Percentiles rank a stretch among this genome's conserved stretches.
These are phyloP conservation scores for Backusella liffmaniae DNA, from an alignment of 192 early-diverging fungal species.

Conservation along the genomic window DNA sequence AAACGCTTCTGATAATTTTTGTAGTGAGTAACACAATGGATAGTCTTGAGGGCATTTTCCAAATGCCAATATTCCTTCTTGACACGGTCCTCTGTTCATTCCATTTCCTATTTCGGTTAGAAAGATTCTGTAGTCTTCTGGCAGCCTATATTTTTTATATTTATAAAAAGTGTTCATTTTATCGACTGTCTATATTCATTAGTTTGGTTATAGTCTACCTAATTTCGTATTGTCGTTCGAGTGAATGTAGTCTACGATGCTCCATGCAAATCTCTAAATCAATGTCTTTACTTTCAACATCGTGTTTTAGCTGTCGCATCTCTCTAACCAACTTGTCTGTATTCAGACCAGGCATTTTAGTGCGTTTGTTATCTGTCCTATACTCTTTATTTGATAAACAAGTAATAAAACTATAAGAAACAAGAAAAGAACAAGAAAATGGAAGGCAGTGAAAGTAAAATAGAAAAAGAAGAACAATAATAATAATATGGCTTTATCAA, in stretches of 20 bases:
- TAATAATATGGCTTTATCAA: background rate
- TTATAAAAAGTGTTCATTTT: background rate
- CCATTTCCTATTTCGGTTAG: background rate
- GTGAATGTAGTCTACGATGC: background rate
- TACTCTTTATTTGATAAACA: background rate
- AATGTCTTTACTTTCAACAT: constrained; percentile 3
- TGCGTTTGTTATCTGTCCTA: background rate
- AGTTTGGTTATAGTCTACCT: background rate
- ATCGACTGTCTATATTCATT: background rate
- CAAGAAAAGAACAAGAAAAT: background rate
- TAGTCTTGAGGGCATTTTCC: background rate
- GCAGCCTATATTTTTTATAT: background rate
- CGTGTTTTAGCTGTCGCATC: background rate
- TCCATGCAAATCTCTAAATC: background rate
- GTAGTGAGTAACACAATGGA: background rate
- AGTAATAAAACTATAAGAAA: background rate
- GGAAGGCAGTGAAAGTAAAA: background rate
- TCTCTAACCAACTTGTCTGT: background rate
- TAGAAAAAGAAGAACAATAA: background rate
- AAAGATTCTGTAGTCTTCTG: constrained; percentile 10
- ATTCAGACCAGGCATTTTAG: background rate
- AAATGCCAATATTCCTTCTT: background rate
- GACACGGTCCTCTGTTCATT: constrained; percentile 7
- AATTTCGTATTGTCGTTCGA: background rate
- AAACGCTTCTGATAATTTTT: background rate